These are phyloP conservation scores for Populus deltoides DNA, from an alignment of 345 rosid species.

Conservation along the genomic window DNA sequence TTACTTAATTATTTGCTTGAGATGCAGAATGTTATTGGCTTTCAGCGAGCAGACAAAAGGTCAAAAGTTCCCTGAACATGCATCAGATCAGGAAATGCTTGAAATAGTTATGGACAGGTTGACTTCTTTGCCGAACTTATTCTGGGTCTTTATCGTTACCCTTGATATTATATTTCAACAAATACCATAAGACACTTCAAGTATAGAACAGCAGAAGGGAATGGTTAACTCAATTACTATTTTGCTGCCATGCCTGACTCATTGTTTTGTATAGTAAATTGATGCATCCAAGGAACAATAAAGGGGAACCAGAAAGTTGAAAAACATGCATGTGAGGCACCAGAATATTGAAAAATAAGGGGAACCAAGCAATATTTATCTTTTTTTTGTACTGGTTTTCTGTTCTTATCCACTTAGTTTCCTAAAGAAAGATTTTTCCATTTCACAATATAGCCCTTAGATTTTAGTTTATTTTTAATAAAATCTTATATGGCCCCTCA, in stretches of 20 bases:
- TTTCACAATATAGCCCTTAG: no score
- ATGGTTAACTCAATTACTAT: neutral
- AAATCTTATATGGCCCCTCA: no score
- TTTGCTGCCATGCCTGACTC: neutral
- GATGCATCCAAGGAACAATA: neutral
- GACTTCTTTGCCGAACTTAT: constrained; percentile 5
- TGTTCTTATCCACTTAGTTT: no score
- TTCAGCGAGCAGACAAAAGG: constrained; percentile 82
- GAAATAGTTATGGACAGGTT: constrained; percentile 88
- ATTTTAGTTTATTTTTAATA: no score
- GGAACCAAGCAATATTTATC: no score
- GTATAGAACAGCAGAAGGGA: neutral
- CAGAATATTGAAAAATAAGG: neutral
- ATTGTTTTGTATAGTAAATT: no score
- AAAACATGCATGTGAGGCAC: neutral
- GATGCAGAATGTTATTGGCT: constrained; percentile 78
- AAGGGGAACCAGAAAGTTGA: neutral
- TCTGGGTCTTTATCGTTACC: no score
- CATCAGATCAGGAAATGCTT: constrained; percentile 90
- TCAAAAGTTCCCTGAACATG: constrained; percentile 62
- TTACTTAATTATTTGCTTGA: constrained; percentile 19
- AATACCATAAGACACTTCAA: neutral
- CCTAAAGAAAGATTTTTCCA: no score
- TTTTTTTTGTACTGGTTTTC: no score
- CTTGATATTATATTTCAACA: no score